A percentile compares a stretch with the other conserved stretches of the same genome.
These are phyloP conservation scores for Pleurotus platypus DNA, from an alignment of 768 basidiomycete species.

Conservation along the genomic window DNA sequence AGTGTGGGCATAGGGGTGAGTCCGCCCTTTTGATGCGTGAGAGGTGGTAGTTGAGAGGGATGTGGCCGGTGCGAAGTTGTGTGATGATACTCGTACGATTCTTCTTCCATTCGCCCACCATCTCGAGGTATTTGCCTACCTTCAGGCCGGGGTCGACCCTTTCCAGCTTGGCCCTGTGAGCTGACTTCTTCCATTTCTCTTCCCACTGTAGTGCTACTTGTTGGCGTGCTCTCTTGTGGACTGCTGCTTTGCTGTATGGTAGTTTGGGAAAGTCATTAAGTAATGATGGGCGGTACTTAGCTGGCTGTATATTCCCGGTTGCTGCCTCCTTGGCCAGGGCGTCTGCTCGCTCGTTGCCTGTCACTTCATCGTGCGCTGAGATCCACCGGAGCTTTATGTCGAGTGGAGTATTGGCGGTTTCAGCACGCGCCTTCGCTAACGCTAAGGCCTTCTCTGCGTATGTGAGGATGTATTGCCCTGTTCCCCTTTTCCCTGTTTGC, in stretches of 20 bases:
- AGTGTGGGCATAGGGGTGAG: neutral
- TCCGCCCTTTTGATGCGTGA: neutral
- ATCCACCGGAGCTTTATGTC: slow-evolving; percentile 19
- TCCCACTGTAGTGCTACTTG: no score
- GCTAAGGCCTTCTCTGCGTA: neutral
- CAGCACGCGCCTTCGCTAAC: neutral
- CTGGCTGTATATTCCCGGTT: neutral
- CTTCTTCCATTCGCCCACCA: slow-evolving; percentile 1
- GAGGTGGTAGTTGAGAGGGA: neutral
- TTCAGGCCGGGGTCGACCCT: neutral
- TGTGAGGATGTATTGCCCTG: neutral
- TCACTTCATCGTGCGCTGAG: slow-evolving; percentile 18
- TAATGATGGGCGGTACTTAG: neutral
- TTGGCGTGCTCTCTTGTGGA: no score
- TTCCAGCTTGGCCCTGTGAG: neutral
- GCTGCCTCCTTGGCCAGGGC: slow-evolving; percentile 19
- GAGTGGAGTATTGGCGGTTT: neutral
- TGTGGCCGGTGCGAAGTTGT: neutral
- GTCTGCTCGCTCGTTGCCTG: slow-evolving; percentile 17
- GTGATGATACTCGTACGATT: neutral
- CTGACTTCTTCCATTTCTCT: neutral
- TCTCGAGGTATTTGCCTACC: neutral
- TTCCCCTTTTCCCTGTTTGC: neutral
- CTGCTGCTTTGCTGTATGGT: no score
- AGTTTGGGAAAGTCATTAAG: neutral